Conservation (phyloP, 1,139 yeast species). For the Geotrichum aggregatum region DNA sequence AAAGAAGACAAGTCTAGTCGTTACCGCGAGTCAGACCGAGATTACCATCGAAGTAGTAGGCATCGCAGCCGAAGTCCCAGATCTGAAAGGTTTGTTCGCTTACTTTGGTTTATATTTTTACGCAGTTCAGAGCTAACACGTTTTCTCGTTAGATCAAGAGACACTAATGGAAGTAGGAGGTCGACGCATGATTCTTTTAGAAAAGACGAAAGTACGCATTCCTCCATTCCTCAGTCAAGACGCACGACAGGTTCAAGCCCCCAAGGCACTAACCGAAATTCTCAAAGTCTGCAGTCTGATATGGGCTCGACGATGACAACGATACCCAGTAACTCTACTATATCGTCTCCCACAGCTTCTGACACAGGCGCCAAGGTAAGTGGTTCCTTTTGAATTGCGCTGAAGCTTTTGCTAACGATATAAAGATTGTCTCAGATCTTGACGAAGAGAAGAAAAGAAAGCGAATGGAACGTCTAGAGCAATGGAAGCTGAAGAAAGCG, state of each 20-base stretch:
- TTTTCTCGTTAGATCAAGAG: constrained; percentile 1
- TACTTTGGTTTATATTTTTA: neutral
- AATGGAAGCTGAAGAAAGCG: constrained; percentile 41
- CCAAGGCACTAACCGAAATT: constrained; percentile 5
- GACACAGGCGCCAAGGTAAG: neutral
- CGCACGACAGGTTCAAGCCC: neutral
- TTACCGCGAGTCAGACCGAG: constrained; percentile 4
- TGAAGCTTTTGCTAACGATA: neutral
- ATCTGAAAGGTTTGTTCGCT: constrained; percentile 4
- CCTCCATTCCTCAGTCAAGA: constrained; percentile 6
- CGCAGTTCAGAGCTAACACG: neutral
- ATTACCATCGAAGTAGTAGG: neutral
- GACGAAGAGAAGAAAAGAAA: constrained; percentile 34
- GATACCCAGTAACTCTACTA: neutral
- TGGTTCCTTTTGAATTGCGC: neutral
- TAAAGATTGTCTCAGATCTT: constrained; percentile 16
- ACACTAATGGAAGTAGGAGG: constrained; percentile 4
- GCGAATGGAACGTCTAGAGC: constrained; percentile 38
- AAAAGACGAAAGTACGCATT: constrained; percentile 10
- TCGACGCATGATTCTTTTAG: constrained; percentile 30
- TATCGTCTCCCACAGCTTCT: constrained; percentile 4
- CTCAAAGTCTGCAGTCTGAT: constrained; percentile 3
- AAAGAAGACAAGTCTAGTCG: constrained; percentile 9
- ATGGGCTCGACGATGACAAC: neutral
- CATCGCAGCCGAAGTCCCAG: constrained; percentile 15